Percentiles rank a stretch among this genome's conserved stretches.
phyloP scores from a whole-genome alignment of 768 basidiomycete species.

The Paxillus rubicundulus region DNA sequence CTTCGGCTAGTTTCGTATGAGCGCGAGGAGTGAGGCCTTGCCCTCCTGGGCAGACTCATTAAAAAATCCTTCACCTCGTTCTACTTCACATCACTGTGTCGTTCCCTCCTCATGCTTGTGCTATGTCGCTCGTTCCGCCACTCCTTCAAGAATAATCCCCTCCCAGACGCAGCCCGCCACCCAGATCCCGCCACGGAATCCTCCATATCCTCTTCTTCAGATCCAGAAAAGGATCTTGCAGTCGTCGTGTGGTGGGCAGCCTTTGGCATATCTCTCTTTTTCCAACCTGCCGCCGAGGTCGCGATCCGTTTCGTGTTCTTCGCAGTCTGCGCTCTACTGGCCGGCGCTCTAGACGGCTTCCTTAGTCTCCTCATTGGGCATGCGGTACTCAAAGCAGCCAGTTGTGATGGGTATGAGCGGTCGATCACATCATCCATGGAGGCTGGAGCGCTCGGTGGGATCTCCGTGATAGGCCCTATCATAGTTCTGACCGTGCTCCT shows the following conservation, averaged over 20 bases:
- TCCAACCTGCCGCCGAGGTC: conserved; percentile 7
- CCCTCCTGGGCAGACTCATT: too few relatives aligned
- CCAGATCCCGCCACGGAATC: background rate
- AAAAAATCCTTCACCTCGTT: too few relatives aligned
- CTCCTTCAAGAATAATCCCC: background rate
- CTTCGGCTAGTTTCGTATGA: too few relatives aligned
- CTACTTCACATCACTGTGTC: too few relatives aligned
- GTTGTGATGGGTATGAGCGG: conserved; percentile 8
- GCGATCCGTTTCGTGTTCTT: conserved; percentile 7
- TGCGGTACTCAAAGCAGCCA: conserved; percentile 12
- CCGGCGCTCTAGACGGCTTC: conserved; percentile 5
- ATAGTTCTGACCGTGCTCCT: conserved; percentile 2
- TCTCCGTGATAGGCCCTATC: conserved; percentile 10
- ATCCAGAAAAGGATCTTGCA: conserved; percentile 3
- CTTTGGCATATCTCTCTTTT: conserved; percentile 13
- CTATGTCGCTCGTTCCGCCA: conserved; percentile 9
- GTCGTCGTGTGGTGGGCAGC: conserved; percentile 10
- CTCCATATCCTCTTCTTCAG: background rate
- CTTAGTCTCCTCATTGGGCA: conserved; percentile 12
- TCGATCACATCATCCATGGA: conserved; percentile 6
- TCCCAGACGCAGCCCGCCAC: background rate
- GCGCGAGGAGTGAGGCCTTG: too few relatives aligned
- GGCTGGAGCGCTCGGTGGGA: conserved; percentile 14
- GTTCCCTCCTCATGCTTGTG: conserved; percentile 10
- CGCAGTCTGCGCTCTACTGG: conserved; percentile 1